A percentile compares a stretch with the other conserved stretches of the same genome.
Conservation (phyloP, 2,329 filamentous ascomycete genomes). For the Karstenula rhodostoma region DNA sequence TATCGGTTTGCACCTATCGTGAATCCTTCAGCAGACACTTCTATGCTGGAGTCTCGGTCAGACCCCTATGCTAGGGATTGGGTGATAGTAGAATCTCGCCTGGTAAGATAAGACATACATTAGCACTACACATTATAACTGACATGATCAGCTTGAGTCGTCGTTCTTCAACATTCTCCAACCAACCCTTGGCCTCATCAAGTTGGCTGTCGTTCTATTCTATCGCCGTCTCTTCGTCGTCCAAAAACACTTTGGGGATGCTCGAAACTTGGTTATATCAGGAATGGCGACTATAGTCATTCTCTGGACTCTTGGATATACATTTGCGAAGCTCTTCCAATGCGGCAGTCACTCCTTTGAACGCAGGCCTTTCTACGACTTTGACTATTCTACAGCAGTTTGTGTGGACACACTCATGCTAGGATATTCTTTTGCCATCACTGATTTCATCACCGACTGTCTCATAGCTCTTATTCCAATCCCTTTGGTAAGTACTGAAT, state of each 20-base stretch:
- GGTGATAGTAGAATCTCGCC: not conserved
- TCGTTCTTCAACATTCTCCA: not conserved
- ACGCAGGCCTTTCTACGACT: not conserved
- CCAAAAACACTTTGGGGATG: not conserved
- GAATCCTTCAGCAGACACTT: not conserved
- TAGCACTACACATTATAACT: not conserved
- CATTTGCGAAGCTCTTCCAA: not conserved
- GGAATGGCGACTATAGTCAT: not conserved
- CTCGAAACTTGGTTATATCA: not conserved
- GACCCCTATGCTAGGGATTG: not conserved
- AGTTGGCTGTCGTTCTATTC: not conserved
- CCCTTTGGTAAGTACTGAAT: slow-evolving; percentile 7
- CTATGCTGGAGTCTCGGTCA: not conserved
- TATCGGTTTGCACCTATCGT: not conserved
- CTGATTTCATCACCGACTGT: slow-evolving; percentile 12
- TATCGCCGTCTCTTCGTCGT: not conserved
- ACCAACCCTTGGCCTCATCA: slow-evolving; percentile 1
- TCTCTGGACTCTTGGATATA: not conserved
- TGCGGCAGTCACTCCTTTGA: not conserved
- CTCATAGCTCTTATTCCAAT: slow-evolving; percentile 15
- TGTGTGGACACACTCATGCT: slow-evolving; percentile 11
- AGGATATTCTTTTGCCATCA: slow-evolving; percentile 7
- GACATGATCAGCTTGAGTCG: not conserved
- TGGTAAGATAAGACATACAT: not conserved
- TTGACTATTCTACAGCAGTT: not conserved